A percentile compares a stretch with the other conserved stretches of the same genome.
phyloP scores from a whole-genome alignment of 345 rosid species.

The Rubroshorea leprosula region DNA sequence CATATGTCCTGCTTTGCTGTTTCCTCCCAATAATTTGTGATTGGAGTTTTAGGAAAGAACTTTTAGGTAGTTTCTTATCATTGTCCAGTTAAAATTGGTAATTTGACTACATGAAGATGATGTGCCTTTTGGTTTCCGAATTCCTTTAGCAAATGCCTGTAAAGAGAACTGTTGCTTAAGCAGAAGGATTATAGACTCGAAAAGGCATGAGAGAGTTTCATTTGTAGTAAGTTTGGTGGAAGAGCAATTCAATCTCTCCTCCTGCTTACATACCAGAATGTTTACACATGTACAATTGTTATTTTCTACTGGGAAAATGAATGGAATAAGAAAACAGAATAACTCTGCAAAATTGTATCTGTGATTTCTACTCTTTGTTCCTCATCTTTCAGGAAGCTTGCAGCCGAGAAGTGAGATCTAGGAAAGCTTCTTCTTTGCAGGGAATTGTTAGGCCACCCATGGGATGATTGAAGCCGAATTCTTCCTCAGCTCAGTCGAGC shows the following conservation, averaged over 20 bases:
- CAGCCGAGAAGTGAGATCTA: conserved; percentile 27
- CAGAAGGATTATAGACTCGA: neutral
- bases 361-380: neutral
- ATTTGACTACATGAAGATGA: neutral
- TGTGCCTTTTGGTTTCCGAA: neutral
- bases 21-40: neutral
- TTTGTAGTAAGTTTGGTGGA: neutral
- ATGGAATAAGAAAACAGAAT: neutral
- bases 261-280: neutral
- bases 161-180: neutral
- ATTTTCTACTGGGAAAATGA: neutral
- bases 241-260: neutral
- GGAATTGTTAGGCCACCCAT: conserved; percentile 83
- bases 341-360: neutral
- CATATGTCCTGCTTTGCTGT: neutral
- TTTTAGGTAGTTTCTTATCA: neutral
- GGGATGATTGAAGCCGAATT: conserved; percentile 50
- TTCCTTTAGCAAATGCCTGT: neutral
- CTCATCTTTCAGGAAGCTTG: conserved; percentile 11
- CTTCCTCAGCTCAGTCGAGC: conserved; percentile 23
- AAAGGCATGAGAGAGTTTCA: neutral
- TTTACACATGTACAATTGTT: neutral
- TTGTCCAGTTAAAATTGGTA: too few species aligned
- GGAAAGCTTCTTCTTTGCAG: conserved; percentile 61
- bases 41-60: too few species aligned